Conservation (phyloP, 1,284 basidiomycete species). For the Cronartium ribicola region DNA sequence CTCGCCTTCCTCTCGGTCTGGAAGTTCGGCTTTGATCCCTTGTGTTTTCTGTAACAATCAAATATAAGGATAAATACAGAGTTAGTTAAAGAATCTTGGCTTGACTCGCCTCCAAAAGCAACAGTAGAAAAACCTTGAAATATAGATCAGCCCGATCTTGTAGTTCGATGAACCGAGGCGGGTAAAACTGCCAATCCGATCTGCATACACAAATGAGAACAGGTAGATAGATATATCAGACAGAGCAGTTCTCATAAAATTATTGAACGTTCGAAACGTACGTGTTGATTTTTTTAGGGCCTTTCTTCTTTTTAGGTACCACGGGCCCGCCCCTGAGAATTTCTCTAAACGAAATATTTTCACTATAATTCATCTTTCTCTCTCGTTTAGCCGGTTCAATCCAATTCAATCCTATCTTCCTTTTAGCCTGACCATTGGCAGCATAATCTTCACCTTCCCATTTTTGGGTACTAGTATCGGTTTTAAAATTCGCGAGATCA, state of each 20-base stretch:
- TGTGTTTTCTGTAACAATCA: slow-evolving; percentile 28
- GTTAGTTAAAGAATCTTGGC: neutral
- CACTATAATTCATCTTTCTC: slow-evolving; percentile 90
- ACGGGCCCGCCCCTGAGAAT: slow-evolving; percentile 66
- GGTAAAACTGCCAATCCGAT: slow-evolving; percentile 97
- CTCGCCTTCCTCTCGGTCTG: slow-evolving; percentile 63
- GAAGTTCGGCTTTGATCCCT: slow-evolving; percentile 49
- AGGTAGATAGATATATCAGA: neutral
- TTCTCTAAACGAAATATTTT: slow-evolving; percentile 71
- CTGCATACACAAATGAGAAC: slow-evolving; percentile 53
- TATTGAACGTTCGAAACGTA: slow-evolving; percentile 53
- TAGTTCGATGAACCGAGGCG: slow-evolving; percentile 70
- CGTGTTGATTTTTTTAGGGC: slow-evolving; percentile 83
- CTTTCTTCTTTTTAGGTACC: slow-evolving; percentile 73
- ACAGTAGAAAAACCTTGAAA: slow-evolving; percentile 44
- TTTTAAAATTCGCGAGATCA: slow-evolving; percentile 94
- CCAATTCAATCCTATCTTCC: slow-evolving; percentile 69
- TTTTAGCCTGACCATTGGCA: slow-evolving; percentile 56
- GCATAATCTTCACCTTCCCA: slow-evolving; percentile 96
- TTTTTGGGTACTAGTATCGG: slow-evolving; percentile 64
- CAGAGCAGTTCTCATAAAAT: neutral
- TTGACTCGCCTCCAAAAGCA: slow-evolving; percentile 44
- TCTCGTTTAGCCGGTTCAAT: slow-evolving; percentile 93
- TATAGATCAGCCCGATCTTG: slow-evolving; percentile 71
- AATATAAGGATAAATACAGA: neutral